Evolutionary conservation across 1,139 yeast genomes (phyloP).

Genomic region (Blastobotrys proliferans): DNA sequence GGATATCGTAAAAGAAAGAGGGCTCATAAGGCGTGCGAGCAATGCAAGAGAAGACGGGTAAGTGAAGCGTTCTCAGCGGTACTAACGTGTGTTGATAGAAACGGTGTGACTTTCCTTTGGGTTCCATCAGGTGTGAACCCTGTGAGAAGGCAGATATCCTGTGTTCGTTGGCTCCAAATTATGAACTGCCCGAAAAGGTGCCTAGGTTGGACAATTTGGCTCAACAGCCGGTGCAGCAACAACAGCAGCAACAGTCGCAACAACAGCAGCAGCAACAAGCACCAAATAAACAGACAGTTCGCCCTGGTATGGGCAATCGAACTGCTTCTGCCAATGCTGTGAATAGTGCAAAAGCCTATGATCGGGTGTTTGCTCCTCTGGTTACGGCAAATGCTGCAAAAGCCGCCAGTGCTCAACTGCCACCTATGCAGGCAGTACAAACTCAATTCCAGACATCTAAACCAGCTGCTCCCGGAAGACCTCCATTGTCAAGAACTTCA

Average conservation of each 20-base stretch:
- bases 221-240: conserved; percentile 14
- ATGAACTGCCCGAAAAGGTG: conserved; percentile 27
- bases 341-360: not conserved
- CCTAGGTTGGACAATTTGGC: conserved; percentile 27
- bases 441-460: not conserved
- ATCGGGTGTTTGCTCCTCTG: conserved; percentile 2
- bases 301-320: conserved; percentile 1
- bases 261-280: not conserved
- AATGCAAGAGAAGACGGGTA: conserved; percentile 43
- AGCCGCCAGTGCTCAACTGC: not conserved
- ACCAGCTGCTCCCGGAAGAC: not conserved
- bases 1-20: conserved; percentile 52
- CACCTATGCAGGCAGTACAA: not conserved
- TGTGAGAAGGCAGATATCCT: conserved; percentile 32
- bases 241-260: not conserved
- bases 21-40: conserved; percentile 50
- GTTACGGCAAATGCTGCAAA: conserved; percentile 1
- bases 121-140: conserved; percentile 31
- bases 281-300: not conserved
- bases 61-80: no score
- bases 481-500: conserved; percentile 15
- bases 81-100: conserved; percentile 19
- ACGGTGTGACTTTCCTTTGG: conserved; percentile 32
- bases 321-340: conserved; percentile 2
- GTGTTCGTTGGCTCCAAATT: conserved; percentile 33